Evolutionary conservation across 768 basidiomycete genomes (phyloP), one percentile per base, ranked within the genome.

Genomic region (Rhizopogon sp.): DNA sequence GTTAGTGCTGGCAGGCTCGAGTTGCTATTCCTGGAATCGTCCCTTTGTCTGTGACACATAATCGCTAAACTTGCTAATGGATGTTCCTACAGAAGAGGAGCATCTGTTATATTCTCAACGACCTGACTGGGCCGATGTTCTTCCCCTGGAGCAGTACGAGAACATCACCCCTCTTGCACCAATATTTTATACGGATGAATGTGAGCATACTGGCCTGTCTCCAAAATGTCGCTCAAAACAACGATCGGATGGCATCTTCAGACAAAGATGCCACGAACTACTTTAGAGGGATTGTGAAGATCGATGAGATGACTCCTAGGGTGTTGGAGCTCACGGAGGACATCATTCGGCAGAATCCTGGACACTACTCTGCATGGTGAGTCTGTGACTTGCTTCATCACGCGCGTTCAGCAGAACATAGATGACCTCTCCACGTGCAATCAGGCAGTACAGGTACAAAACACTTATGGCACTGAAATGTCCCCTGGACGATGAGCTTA

Each of bases 321-420:
- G 93, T 88, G 10, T 80, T 99, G 51, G 81, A 88, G 61, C 77
- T 99, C 31, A 99, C 97, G 0, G 91, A 96, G 70, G 76, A 75
- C 39, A 83, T 98, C 62, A 96, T 99, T 59, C 79, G 87, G 28
- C 75, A 88, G 71, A 99, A 99, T 67, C 95, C 97, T 5, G 93
- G 92, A 1, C 97, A 98, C 67, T 99, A 98, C 66, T 89, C 94
- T 50, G 93, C 95, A 61, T 99, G 97, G 96, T 94, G 66, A 56
- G 85, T 66, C 22, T 17, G 20, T 43, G 25, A 51, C 25, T 45
- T 6, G 49, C 31, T 56, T 39, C 43, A 49, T 55, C 43, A 46
- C 45, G n/a, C 50, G 42, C 47, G 3, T 29, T 6, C 22, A 8
- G 17, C 28, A 33, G 31, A 49, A 33, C 52, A 47, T 17, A 47